Percentiles rank a stretch among this genome's conserved stretches.
Conservation (phyloP, 106 monocot species). For the Narthecium ossifragum region DNA sequence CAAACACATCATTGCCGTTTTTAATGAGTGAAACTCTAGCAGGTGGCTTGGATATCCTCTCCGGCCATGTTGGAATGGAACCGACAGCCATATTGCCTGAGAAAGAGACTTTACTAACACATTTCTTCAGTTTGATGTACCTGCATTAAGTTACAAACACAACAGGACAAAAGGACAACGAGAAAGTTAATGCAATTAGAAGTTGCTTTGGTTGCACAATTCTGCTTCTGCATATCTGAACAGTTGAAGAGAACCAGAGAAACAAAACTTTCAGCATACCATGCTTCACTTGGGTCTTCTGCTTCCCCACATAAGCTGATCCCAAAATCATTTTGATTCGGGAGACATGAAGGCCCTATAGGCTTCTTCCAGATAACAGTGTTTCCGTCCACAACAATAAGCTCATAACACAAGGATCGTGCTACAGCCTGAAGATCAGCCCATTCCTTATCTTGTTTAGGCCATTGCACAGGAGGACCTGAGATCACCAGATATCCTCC, state of each 20-base stretch:
- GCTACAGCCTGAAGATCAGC: constrained; percentile 63
- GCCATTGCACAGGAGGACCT: constrained; percentile 93
- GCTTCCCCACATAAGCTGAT: constrained; percentile 43
- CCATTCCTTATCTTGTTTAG: constrained; percentile 95
- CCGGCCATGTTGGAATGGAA: constrained; percentile 70
- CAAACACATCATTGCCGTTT: constrained; percentile 62
- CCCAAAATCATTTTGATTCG: constrained; percentile 60
- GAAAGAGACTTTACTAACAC: constrained; percentile 37
- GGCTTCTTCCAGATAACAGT: constrained; percentile 94
- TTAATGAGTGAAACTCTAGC: constrained; percentile 52
- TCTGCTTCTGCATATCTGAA: too few relatives aligned
- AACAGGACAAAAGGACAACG: too few relatives aligned
- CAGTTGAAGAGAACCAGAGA: background rate
- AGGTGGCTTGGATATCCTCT: constrained; percentile 49
- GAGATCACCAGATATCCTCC: constrained; percentile 93
- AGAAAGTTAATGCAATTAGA: too few relatives aligned
- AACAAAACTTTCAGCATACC: constrained; percentile 29
- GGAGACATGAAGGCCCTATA: constrained; percentile 37
- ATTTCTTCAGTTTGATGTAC: constrained; percentile 76
- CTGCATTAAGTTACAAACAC: constrained; percentile 22
- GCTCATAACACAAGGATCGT: constrained; percentile 72
- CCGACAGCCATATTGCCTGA: constrained; percentile 36
- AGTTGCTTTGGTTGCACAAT: too few relatives aligned
- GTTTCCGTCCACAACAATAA: constrained; percentile 85
- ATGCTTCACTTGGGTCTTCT: constrained; percentile 81